Conservation (phyloP, 169 alveolate genomes). For the Theileria luwenshuni region DNA sequence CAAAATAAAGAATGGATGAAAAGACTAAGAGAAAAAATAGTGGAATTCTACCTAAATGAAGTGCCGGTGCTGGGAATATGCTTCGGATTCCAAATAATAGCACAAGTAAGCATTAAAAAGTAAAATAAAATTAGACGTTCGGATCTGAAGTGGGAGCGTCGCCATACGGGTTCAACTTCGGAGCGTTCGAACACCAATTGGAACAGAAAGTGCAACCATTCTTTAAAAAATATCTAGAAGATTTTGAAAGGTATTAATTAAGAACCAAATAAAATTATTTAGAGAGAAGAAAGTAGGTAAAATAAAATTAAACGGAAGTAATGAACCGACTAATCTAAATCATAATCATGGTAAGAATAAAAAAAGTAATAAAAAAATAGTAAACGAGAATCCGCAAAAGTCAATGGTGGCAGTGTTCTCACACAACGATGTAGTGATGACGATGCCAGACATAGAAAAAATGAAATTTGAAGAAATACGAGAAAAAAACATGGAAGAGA, state of each 20-base stretch:
- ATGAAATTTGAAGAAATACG: conserved; percentile 19
- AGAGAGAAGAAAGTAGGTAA: neutral
- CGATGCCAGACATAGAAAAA: conserved; percentile 13
- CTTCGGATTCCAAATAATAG: conserved; percentile 33
- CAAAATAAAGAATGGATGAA: conserved; percentile 16
- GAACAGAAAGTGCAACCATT: conserved; percentile 3
- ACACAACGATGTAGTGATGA: conserved; percentile 26
- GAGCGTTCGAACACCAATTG: conserved; percentile 3
- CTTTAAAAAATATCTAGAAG: conserved; percentile 14
- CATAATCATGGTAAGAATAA: neutral
- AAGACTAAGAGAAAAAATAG: conserved; percentile 11
- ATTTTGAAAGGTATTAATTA: neutral
- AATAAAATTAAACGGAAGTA: conserved; percentile 1
- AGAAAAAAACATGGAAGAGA: neutral
- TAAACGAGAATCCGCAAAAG: neutral
- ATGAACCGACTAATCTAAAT: neutral
- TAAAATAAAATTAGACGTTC: conserved; percentile 6
- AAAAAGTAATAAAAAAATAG: neutral
- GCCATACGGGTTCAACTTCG: conserved; percentile 35
- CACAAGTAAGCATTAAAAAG: neutral
- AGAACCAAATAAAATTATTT: neutral
- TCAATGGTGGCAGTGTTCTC: conserved; percentile 18
- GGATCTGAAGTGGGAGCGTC: conserved; percentile 15
- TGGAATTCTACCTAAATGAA: conserved; percentile 8
- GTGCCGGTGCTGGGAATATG: conserved; percentile 27